Evolutionary conservation across 2,329 filamentous ascomycete genomes (phyloP).

Genomic region (Anisogramma anomala): DNA sequence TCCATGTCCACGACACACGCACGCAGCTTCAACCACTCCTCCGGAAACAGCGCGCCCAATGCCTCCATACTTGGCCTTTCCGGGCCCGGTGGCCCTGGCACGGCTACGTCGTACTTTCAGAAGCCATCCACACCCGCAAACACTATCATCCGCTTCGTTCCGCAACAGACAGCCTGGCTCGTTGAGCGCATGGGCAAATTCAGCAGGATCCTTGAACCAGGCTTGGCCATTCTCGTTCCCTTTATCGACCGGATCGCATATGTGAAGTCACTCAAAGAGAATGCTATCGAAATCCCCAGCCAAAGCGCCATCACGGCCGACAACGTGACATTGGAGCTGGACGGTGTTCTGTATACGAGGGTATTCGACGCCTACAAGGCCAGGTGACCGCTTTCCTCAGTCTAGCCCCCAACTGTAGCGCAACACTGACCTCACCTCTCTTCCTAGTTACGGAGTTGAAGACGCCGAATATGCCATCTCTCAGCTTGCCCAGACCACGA

Average conservation of each 20-base stretch:
- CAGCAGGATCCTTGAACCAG: constrained; percentile 82
- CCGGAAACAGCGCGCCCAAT: constrained; percentile 15
- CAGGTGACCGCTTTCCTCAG: constrained; percentile 43
- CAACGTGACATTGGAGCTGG: constrained; percentile 92
- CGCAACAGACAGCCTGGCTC: constrained; percentile 99
- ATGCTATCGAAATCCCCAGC: constrained; percentile 90
- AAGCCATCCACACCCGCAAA: constrained; percentile 70
- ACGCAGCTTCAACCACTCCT: constrained; percentile 12
- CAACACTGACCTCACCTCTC: not conserved
- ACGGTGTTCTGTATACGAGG: constrained; percentile 88
- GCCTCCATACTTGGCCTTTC: constrained; percentile 19
- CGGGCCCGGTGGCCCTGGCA: constrained; percentile 24
- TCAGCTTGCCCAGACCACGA: constrained; percentile 94
- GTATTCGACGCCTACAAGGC: constrained; percentile 98
- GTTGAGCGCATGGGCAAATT: constrained; percentile 99
- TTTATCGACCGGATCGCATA: constrained; percentile 95
- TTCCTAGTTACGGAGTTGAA: constrained; percentile 80
- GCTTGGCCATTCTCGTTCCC: constrained; percentile 76
- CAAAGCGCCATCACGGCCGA: constrained; percentile 97
- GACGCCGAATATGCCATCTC: constrained; percentile 98
- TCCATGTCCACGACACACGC: not conserved
- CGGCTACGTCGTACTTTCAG: constrained; percentile 70
- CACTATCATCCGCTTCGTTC: constrained; percentile 90
- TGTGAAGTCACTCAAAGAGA: constrained; percentile 94
- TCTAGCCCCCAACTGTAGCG: not conserved